Conservation (phyloP, 176 grass and related monocot species). For the Carex scoparia region DNA sequence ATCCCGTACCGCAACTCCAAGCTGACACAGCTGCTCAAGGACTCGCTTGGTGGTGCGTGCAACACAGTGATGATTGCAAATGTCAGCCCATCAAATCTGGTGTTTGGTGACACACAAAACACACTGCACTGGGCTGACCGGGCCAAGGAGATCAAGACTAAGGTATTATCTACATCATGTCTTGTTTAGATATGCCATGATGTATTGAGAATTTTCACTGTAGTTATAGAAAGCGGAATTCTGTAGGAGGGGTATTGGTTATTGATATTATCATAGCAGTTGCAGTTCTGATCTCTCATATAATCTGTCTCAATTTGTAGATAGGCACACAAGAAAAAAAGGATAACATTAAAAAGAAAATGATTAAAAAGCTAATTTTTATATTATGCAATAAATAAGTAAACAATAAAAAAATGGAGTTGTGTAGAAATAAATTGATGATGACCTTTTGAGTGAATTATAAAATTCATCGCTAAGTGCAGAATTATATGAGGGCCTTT, state of each 20-base stretch:
- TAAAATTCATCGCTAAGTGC: no score
- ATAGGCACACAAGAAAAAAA: neutral
- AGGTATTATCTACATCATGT: conserved; percentile 38
- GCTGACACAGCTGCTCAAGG: conserved; percentile 92
- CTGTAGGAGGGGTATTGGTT: neutral
- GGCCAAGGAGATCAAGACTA: conserved; percentile 95
- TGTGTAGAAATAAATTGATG: no score
- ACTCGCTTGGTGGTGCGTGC: conserved; percentile 83
- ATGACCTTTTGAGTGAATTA: no score
- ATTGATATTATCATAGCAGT: neutral
- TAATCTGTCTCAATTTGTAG: neutral
- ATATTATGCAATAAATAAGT: neutral
- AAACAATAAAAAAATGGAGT: neutral
- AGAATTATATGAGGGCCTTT: no score
- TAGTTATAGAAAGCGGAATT: neutral
- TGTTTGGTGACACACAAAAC: conserved; percentile 91
- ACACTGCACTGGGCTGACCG: conserved; percentile 99
- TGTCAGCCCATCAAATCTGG: conserved; percentile 60
- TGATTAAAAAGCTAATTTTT: neutral
- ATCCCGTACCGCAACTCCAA: conserved; percentile 96
- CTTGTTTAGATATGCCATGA: neutral
- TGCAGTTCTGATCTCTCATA: neutral
- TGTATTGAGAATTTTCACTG: neutral
- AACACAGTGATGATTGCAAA: conserved; percentile 99
- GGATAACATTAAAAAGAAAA: neutral